Percentiles rank a stretch among this genome's conserved stretches.
These are phyloP conservation scores for Penicillium nordicum DNA, from an alignment of 2,329 filamentous ascomycete species.

Conservation along the genomic window DNA sequence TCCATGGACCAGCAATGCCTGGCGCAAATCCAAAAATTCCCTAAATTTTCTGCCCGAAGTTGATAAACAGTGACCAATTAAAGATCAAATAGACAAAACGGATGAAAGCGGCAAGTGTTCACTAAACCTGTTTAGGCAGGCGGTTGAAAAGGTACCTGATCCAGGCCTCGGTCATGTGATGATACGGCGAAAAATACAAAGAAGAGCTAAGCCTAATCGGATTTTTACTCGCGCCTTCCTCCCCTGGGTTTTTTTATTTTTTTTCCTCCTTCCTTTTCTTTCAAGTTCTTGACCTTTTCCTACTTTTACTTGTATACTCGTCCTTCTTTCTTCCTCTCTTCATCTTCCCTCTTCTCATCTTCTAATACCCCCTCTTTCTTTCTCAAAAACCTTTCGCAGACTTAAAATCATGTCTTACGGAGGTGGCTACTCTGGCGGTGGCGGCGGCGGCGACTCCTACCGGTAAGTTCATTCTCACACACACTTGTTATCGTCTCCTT, in stretches of 20 bases:
- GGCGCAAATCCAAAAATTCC: neutral
- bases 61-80: neutral
- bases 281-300: slow-evolving; percentile 22
- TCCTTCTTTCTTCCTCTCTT: slow-evolving; percentile 5
- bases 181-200: neutral
- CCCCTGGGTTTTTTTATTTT: slow-evolving; percentile 25
- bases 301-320: slow-evolving; percentile 20
- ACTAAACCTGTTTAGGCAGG: neutral
- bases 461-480: slow-evolving; percentile 32
- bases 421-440: slow-evolving; percentile 48
- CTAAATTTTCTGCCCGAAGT: neutral
- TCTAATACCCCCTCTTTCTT: neutral
- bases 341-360: slow-evolving; percentile 1
- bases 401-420: slow-evolving; percentile 67
- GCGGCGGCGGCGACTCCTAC: slow-evolving; percentile 50
- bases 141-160: slow-evolving; percentile 1
- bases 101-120: neutral
- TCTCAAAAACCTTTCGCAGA: slow-evolving; percentile 14
- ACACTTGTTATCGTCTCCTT: neutral
- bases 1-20: slow-evolving; percentile 1
- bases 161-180: slow-evolving; percentile 4
- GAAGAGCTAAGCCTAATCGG: slow-evolving; percentile 26
- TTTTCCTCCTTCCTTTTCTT: slow-evolving; percentile 18
- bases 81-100: neutral
- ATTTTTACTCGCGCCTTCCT: slow-evolving; percentile 24